Evolutionary conservation across 805 yeast species (phyloP).

Genomic region (Wickerhamomyces silvicola): DNA sequence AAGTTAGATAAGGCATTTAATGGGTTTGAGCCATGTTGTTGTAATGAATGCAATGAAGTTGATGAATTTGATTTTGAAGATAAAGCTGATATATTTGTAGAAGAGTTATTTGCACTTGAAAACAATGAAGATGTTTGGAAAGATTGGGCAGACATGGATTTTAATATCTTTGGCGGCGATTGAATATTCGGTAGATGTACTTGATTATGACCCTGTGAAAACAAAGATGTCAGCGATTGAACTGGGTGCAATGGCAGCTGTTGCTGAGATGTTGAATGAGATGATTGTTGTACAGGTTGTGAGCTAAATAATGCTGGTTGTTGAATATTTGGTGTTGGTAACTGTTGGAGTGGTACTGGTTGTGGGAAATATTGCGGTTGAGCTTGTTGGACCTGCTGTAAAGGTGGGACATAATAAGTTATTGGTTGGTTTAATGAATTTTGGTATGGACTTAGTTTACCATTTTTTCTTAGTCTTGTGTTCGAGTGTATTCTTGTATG

Average conservation of each 20-base stretch:
- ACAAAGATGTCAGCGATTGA: constrained; percentile 8
- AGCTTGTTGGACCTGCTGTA: constrained; percentile 3
- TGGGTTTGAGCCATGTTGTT: constrained; percentile 7
- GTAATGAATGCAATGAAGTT: constrained; percentile 20
- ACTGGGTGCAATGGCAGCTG: background rate
- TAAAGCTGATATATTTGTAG: constrained; percentile 18
- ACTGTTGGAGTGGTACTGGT: constrained; percentile 4
- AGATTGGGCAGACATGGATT: constrained; percentile 18
- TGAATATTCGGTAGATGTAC: constrained; percentile 20
- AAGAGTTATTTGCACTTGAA: constrained; percentile 18
- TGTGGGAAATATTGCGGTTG: constrained; percentile 5
- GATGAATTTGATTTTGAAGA: constrained; percentile 24
- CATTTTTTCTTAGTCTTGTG: constrained; percentile 39
- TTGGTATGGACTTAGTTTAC: constrained; percentile 21
- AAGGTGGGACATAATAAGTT: constrained; percentile 21
- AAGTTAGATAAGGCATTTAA: constrained; percentile 19
- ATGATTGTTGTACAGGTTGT: background rate
- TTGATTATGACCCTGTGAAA: constrained; percentile 8
- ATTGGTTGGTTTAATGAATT: constrained; percentile 18
- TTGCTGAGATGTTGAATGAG: background rate
- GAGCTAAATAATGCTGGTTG: constrained; percentile 2
- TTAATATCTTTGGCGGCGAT: constrained; percentile 25
- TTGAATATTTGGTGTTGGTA: constrained; percentile 4
- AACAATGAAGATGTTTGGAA: constrained; percentile 21
- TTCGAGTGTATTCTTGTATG: constrained; percentile 76